Base-by-base conservation (phyloP, 2,329 filamentous ascomycete species). In the Cryphonectria carpinicola region DNA sequence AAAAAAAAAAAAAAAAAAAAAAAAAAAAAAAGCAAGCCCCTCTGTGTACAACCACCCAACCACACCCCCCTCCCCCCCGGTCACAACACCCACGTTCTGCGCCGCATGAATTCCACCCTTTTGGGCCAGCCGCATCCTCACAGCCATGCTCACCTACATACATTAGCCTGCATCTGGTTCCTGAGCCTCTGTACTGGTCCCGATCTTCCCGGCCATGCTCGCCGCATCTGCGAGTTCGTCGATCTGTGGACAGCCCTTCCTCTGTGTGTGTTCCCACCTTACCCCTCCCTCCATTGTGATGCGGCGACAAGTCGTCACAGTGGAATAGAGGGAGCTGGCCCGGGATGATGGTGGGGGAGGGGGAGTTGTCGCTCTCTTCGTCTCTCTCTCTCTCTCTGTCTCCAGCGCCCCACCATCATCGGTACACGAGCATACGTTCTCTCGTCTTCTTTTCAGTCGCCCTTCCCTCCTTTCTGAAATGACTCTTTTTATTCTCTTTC, bases 81-180 rank as follows among this genome's bases (percentile, higher is more conserved):
- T 66, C 68, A 41, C 19, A 39, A 52, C 62, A 28, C 63, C 41
- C 62, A 66, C 28, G 46, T 52, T 19, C 41, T 65, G 52, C 41
- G 54, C 43, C 54, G 70, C 67, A 60, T 46, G 65, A 43, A 56
- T 56, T 17, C 72, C 72, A 72, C 74, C 73, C 72, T 71, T 76
- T 77, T 75, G 75, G 76, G 75, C 74, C 61, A 74, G 76, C 75
- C 76, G 76, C 71, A 73, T 73, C 25, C 25, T 61, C 41, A 43
- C 37, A 39, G 56, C 66, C 39, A 67, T 60, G 54, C 52, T 74
- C 72, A 68, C 75, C 74, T 66, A 72, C 66, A 41, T 68, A 58
- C 54, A 58, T 58, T 68, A 71, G 69, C 70, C 56, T 68, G 65
- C 62, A 67, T 70, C 67, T 70, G 63, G 62, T 58, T 56, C 70